phyloP scores from a whole-genome alignment of 345 rosid species.

The Zanthoxylum bungeanum region DNA sequence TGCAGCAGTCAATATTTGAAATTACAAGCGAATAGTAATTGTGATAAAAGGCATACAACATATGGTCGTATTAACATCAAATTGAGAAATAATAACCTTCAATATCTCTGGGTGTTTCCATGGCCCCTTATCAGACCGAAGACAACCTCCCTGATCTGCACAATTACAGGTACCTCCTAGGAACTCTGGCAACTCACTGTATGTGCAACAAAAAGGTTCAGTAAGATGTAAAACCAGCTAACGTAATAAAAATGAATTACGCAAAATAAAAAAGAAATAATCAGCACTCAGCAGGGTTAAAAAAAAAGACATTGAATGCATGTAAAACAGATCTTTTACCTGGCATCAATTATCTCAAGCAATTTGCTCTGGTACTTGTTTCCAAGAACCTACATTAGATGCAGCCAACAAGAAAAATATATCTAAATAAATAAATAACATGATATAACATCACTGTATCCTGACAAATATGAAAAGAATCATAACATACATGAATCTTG shows the following conservation, averaged over 20 bases:
- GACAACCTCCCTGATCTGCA: slow-evolving; percentile 89
- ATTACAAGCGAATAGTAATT: not conserved
- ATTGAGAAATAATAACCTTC: slow-evolving; percentile 41
- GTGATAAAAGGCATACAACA: too few relatives aligned
- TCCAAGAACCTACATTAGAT: slow-evolving; percentile 76
- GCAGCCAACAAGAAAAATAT: slow-evolving; percentile 15
- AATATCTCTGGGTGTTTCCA: slow-evolving; percentile 88
- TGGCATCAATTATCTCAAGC: slow-evolving; percentile 86
- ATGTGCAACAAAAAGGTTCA: slow-evolving; percentile 2
- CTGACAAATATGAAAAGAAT: not conserved
- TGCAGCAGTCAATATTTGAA: not conserved
- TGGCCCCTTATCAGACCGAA: slow-evolving; percentile 95
- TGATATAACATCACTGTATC: not conserved
- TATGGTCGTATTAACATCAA: slow-evolving; percentile 12
- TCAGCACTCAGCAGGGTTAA: not conserved
- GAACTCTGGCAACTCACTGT: slow-evolving; percentile 92
- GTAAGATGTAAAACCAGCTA: not conserved
- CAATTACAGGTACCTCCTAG: slow-evolving; percentile 91
- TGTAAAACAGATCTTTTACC: slow-evolving; percentile 41
- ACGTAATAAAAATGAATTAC: not conserved
- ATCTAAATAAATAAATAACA: not conserved
- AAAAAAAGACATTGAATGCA: too few relatives aligned
- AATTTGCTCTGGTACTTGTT: slow-evolving; percentile 79
- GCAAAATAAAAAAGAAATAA: not conserved
- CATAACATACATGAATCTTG: too few relatives aligned